Base-by-base conservation (phyloP, 208 protist species). In the Trypanosoma mega region DNA sequence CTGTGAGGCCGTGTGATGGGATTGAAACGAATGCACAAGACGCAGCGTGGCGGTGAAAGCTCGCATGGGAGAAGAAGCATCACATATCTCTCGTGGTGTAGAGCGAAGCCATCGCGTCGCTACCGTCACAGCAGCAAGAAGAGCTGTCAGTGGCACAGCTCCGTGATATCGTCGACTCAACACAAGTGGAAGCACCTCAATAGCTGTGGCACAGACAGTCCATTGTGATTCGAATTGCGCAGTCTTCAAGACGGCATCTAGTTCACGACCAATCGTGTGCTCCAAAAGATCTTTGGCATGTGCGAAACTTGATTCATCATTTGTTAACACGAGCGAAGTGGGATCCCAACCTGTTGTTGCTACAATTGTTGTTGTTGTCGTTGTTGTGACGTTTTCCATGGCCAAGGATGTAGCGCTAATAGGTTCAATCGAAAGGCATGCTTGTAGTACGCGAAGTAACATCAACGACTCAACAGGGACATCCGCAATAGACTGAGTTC, bases 141-240 rank as follows among this genome's bases (percentile, higher is more conserved):
- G 11, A 24, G 20, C 49, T n/a, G 39, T 31, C 11, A 57, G 50
- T 30, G 60, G 49, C 11, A 45, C 41, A 23, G 20, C 27, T 2
- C 21, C 2, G 24, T 48, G 24, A 27, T 50, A 53, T 23, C 52
- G 16, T 30, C 39, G 43, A 1, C 59, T 29, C n/a, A 68, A 34
- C 24, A 59, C 23, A 53, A 60, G 59, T 4, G 33, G 23, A 29
- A 59, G 16, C 16, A 51, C 51, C 29, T 68, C 51, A 6, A 60
- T 44, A 33, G 37, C 33, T 27, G 27, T 59, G 9, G 52, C 30
- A 26, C 49, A n/a, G 51, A 68, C 20, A n/a, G n/a, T n/a, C n/a
- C n/a, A n/a, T n/a, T n/a, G n/a, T n/a, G n/a, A n/a, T n/a, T n/a
- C n/a, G n/a, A n/a, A n/a, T n/a, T n/a, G n/a, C n/a, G n/a, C n/a